Evolutionary conservation across 768 basidiomycete genomes (phyloP).

Genomic region (Porphyrellus cyaneotinctus): DNA sequence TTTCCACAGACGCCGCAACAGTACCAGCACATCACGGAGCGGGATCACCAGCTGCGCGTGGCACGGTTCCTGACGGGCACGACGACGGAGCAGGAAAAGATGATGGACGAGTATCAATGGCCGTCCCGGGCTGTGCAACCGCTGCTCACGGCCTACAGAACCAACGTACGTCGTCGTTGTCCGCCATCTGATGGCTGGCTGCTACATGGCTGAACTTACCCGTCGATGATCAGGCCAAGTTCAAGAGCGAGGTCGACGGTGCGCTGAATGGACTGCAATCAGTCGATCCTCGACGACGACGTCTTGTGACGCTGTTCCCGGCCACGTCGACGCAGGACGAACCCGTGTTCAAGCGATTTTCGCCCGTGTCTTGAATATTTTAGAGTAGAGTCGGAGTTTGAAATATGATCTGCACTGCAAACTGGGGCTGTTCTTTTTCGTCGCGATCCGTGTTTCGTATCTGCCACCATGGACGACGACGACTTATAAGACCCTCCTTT

Average conservation of each 20-base stretch:
- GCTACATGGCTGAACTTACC: no score
- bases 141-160: constrained; percentile 37
- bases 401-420: neutral
- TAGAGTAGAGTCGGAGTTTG: neutral
- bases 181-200: neutral
- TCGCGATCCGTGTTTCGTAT: neutral
- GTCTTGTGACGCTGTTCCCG: neutral
- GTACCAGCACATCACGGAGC: constrained; percentile 30
- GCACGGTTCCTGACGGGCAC: constrained; percentile 42
- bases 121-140: constrained; percentile 45
- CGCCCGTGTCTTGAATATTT: constrained; percentile 18
- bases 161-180: constrained; percentile 36
- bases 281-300: constrained; percentile 25
- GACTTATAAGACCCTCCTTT: neutral
- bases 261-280: constrained; percentile 12
- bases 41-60: constrained; percentile 46
- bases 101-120: constrained; percentile 50
- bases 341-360: constrained; percentile 16
- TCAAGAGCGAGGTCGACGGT: constrained; percentile 21
- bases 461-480: neutral
- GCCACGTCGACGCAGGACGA: neutral
- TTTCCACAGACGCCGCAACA: constrained; percentile 31
- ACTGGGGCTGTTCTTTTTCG: neutral
- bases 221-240: constrained; percentile 9
- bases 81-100: constrained; percentile 38